phyloP scores from a whole-genome alignment of 805 yeast species.

The Monosporozyma servazzii region DNA sequence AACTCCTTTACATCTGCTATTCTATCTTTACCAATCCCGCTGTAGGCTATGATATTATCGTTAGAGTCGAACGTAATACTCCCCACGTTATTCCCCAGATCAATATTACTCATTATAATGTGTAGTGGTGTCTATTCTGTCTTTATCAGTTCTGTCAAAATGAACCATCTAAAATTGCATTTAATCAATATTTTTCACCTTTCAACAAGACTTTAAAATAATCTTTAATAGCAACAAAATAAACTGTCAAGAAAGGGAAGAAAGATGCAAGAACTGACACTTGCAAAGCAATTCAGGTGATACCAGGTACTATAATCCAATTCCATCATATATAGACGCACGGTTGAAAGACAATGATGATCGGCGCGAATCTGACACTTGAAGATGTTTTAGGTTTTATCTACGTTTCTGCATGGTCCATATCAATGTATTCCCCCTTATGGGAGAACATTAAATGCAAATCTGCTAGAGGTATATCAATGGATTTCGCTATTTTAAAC shows the following conservation, averaged over 20 bases:
- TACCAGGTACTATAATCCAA: too few species aligned
- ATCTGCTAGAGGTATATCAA: slow-evolving; percentile 42
- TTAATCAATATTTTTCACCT: neutral
- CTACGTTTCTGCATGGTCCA: slow-evolving; percentile 36
- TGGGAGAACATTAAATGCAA: slow-evolving; percentile 32
- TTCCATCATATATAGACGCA: too few species aligned
- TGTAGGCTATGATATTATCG: slow-evolving; percentile 22
- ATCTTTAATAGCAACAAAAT: neutral
- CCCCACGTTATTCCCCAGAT: slow-evolving; percentile 12
- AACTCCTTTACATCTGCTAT: slow-evolving; percentile 19
- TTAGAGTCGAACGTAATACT: slow-evolving; percentile 26
- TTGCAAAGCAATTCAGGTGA: too few species aligned
- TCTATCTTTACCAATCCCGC: slow-evolving; percentile 26
- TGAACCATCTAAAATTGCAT: neutral
- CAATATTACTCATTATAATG: neutral
- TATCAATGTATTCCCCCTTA: slow-evolving; percentile 44
- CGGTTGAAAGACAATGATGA: too few species aligned
- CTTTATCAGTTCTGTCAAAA: too few species aligned
- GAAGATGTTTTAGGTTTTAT: neutral
- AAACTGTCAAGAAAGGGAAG: neutral
- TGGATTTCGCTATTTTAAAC: slow-evolving; percentile 40
- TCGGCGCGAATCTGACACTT: neutral
- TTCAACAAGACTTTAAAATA: neutral
- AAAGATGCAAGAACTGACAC: too few species aligned
- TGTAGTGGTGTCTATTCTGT: too few species aligned